Base-by-base conservation (phyloP, 2,329 filamentous ascomycete species). In the Rhynchosporium agropyri region DNA sequence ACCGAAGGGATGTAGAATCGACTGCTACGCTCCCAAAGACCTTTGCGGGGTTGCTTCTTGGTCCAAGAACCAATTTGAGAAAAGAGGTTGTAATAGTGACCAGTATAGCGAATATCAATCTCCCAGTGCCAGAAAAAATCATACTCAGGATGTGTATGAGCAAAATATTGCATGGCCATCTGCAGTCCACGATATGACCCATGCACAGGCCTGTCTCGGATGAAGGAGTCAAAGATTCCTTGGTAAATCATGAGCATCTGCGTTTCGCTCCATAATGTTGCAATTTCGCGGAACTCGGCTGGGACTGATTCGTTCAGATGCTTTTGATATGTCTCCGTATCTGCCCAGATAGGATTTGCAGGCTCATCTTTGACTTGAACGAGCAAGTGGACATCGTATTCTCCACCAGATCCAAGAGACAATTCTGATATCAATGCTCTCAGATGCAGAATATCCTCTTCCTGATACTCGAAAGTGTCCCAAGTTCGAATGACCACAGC, bases 121-220 rank as follows among this genome's bases (percentile, higher is more conserved):
- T 97, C 92, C 91, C 92, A 96, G 69, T 96, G 91, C 92, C 92
- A 97, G 76, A 92, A 92, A 77, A 87, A 91, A 54, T 96, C 91
- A 73, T 93, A 97, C 75, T 96, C 92, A 0, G 91, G 90, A 76
- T 97, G 92, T 71, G 86, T 84, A 72, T 93, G 87, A 5, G 93
- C 91, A 74, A 98, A 98, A 76, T 94, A 90, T 73, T 97, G 93
- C 79, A 98, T 88, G 0, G 93, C 92, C 91, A 98, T 96, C 71
- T 92, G 92, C 9, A 95, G 85, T 60, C 91, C 93, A 58, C 95
- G 89, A 77, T 98, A 98, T 8, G 96, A 92, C 20, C 93, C 93
- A 74, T 98, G 93, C 0, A 97, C 87, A 1, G 91, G 90, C 61
- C 96, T 82, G 57, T 89, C 85, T 15, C 83, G 81, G 49, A 79